A percentile compares a stretch with the other conserved stretches of the same genome.
These are phyloP conservation scores for Talaromyces piceae DNA, from an alignment of 2,329 filamentous ascomycete genomes.

Conservation along the genomic window DNA sequence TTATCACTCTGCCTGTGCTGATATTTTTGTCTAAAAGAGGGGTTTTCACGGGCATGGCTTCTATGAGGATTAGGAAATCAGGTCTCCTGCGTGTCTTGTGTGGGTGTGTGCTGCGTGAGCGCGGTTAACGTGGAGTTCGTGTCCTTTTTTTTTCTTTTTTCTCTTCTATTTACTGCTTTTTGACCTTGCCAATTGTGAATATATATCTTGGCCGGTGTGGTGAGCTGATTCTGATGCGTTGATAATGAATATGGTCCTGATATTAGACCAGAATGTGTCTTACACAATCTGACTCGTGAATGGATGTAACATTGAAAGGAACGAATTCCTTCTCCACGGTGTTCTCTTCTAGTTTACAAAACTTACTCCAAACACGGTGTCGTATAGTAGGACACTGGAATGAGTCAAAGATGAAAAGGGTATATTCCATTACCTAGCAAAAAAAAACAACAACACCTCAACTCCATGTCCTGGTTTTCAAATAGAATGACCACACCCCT, in stretches of 20 bases:
- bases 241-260: not conserved
- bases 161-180: not conserved
- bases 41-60: not conserved
- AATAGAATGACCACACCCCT: too few species aligned
- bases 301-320: too few species aligned
- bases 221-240: constrained; percentile 2
- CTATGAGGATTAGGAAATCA: not conserved
- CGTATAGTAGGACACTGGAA: not conserved
- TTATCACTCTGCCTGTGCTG: not conserved
- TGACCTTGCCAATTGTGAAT: constrained; percentile 6
- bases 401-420: not conserved
- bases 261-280: not conserved
- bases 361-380: not conserved
- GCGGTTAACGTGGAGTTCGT: not conserved
- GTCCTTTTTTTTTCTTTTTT: not conserved
- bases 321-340: not conserved
- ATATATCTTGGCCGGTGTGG: constrained; percentile 4
- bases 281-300: not conserved
- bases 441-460: not conserved
- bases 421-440: not conserved
- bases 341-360: not conserved
- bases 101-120: too few species aligned
- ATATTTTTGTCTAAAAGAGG: not conserved
- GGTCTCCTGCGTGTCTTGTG: not conserved
- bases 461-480: not conserved